Base-by-base conservation (phyloP, 2,329 filamentous ascomycete genomes). In the Fusarium oxysporum region DNA sequence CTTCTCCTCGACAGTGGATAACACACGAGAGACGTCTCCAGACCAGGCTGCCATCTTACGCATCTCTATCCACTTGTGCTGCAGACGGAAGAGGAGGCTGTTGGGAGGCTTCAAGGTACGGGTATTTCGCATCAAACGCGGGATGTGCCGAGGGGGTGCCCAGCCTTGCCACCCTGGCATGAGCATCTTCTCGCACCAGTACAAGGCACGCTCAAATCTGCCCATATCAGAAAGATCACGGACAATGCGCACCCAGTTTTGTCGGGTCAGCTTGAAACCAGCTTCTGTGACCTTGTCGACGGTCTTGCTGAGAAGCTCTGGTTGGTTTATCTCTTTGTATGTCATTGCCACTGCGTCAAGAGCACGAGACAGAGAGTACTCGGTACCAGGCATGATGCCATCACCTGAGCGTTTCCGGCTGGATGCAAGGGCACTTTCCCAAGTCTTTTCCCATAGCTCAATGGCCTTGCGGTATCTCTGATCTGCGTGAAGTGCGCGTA, bases 111-210 rank as follows among this genome's bases (percentile, higher is more conserved):
- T 70, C 21, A 83, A 69, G 50, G 78, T 64, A 35, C 78, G 82
- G 41, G 83, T 79, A 51, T 79, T 76, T 45, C 82, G 83, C 50
- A 81, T 73, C 30, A 83, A 80, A 32, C 83, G 84, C 51, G 65
- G 21, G 13, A 61, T 62, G 10, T 47, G 60, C 44, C 75, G 64
- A 10, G 70, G 37, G 23, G 76, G 72, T 19, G 68, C 73, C 93
- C 95, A 98, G 30, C 94, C 94, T 16, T 89, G 88, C 88, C 95
- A 97, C 38, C 89, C 86, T 2, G 89, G 87, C 88, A 97, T 97
- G 62, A 98, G 90, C 68, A 90, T 89, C 32, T 86, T 83, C 83
- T 98, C 96, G 79, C 93, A 96, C 57, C 91, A 82, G 28, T 83
- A 79, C 82, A 96, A 97, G 41, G 95, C 95, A 25, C 92, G 86